Conservation (phyloP, 2,329 filamentous ascomycete genomes). For the Septoria petroselini region DNA sequence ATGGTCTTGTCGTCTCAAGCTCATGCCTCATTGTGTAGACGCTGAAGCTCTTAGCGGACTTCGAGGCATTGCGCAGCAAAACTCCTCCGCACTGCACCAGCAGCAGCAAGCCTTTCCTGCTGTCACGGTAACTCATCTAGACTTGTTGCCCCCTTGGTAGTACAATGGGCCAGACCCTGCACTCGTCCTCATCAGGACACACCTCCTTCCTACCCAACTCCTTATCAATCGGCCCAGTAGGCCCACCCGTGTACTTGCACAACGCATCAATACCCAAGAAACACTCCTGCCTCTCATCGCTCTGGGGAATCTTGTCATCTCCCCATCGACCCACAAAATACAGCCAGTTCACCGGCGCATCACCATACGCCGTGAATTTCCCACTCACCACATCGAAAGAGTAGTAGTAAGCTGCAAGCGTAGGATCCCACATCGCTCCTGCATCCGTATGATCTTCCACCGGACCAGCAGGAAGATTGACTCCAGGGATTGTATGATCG, state of each 20-base stretch:
- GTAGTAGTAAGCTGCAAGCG: slow-evolving; percentile 55
- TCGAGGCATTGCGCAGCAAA: too few relatives aligned
- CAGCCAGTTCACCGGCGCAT: slow-evolving; percentile 54
- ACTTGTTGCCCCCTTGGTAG: too few relatives aligned
- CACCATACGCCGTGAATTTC: slow-evolving; percentile 49
- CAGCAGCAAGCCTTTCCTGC: too few relatives aligned
- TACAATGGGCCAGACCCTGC: too few relatives aligned
- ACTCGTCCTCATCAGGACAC: slow-evolving; percentile 48
- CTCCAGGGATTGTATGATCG: slow-evolving; percentile 61
- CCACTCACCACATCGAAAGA: slow-evolving; percentile 45
- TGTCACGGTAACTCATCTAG: too few relatives aligned
- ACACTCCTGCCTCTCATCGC: slow-evolving; percentile 49
- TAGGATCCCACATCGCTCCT: slow-evolving; percentile 60
- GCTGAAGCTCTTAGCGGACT: too few relatives aligned
- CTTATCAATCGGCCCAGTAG: slow-evolving; percentile 61
- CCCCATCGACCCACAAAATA: slow-evolving; percentile 61
- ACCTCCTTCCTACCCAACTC: slow-evolving; percentile 54
- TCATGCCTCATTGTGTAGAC: too few relatives aligned
- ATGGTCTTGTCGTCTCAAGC: too few relatives aligned
- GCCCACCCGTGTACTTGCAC: slow-evolving; percentile 54
- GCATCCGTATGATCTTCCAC: slow-evolving; percentile 55
- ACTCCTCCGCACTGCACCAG: too few relatives aligned
- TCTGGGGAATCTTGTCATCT: slow-evolving; percentile 56
- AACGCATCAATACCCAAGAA: slow-evolving; percentile 40
- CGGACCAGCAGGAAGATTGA: slow-evolving; percentile 55